Conservation (phyloP, 1,284 basidiomycete genomes). For the Cutaneotrichosporon daszewskae region DNA sequence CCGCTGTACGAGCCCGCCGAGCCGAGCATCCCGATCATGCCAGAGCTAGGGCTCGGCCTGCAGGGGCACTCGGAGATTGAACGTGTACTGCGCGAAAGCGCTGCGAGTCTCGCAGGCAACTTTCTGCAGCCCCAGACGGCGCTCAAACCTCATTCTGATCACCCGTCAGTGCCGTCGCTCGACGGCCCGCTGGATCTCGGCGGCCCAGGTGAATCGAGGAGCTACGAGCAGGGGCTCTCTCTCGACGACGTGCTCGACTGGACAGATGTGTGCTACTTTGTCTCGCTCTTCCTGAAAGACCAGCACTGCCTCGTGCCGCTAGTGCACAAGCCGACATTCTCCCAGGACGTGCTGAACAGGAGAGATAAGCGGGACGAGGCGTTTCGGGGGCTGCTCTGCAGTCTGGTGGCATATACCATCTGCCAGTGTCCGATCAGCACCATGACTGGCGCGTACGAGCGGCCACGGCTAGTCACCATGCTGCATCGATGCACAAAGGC, state of each 20-base stretch:
- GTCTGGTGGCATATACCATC: constrained; percentile 29
- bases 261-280: constrained; percentile 26
- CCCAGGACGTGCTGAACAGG: constrained; percentile 25
- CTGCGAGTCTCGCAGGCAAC: too few species aligned
- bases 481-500: constrained; percentile 20
- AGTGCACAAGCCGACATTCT: constrained; percentile 29
- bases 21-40: not conserved
- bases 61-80: too few species aligned
- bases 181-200: not conserved
- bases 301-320: constrained; percentile 33
- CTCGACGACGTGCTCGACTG: constrained; percentile 23
- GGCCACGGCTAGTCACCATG: constrained; percentile 16
- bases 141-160: too few species aligned
- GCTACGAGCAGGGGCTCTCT: constrained; percentile 1
- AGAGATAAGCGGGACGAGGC: constrained; percentile 23
- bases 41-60: too few species aligned
- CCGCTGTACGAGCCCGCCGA: not conserved
- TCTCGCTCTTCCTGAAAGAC: constrained; percentile 25
- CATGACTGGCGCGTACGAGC: constrained; percentile 19
- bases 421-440: constrained; percentile 24
- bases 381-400: constrained; percentile 26
- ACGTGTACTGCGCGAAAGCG: too few species aligned
- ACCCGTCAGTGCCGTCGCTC: not conserved
- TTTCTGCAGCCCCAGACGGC: not conserved
- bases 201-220: not conserved